phyloP scores from a whole-genome alignment of 2,329 filamentous ascomycete species.

The Trichoderma sp. region DNA sequence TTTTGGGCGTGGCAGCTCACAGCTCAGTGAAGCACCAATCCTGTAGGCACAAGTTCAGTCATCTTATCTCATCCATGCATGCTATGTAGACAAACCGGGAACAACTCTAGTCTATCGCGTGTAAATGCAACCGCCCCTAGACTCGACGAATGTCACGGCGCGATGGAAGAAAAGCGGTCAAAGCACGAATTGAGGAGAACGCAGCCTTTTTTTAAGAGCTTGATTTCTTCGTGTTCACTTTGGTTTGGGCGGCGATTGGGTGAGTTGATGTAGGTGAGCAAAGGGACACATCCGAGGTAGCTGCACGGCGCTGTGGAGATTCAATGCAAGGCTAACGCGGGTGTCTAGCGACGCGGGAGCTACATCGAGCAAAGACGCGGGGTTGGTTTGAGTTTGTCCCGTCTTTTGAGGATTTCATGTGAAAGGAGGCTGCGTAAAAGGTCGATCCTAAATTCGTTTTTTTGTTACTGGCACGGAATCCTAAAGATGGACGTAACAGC shows the following conservation, averaged over 20 bases:
- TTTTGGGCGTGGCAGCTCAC: not conserved
- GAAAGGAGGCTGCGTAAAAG: not conserved
- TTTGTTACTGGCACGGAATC: not conserved
- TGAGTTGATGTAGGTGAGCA: not conserved
- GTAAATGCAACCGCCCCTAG: not conserved
- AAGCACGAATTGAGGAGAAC: not conserved
- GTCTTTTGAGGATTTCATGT: not conserved
- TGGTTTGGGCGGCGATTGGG: not conserved
- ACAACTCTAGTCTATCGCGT: not conserved
- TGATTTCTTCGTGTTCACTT: not conserved
- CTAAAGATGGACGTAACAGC: not conserved
- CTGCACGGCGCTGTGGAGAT: not conserved
- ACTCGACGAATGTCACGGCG: not conserved
- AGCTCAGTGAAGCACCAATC: not conserved
- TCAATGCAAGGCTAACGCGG: not conserved
- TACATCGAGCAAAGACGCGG: not conserved
- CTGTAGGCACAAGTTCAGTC: not conserved
- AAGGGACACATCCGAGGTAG: not conserved
- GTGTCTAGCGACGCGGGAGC: not conserved
- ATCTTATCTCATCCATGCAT: not conserved
- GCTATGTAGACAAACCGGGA: not conserved
- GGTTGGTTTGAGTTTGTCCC: not conserved
- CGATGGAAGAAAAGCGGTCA: not conserved
- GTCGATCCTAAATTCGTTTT: not conserved
- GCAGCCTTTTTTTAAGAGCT: not conserved